Conservation (phyloP, 2,329 filamentous ascomycete species). For the Fusarium anguioides region DNA sequence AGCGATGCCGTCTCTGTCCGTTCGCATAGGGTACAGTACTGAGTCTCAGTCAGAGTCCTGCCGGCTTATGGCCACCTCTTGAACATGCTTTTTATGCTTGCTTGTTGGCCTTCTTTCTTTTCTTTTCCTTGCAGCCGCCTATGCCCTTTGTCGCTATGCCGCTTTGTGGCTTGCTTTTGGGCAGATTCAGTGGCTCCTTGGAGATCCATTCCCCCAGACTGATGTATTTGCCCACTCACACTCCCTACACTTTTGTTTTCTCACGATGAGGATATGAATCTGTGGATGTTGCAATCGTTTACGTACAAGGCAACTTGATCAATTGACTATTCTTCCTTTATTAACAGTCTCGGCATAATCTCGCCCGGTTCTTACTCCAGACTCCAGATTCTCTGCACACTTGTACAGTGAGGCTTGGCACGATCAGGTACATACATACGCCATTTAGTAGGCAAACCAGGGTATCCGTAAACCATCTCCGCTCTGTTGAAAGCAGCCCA, state of each 20-base stretch:
- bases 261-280: neutral
- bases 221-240: slow-evolving; percentile 30
- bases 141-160: slow-evolving; percentile 9
- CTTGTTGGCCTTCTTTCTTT: neutral
- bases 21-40: neutral
- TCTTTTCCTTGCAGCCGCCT: slow-evolving; percentile 13
- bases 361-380: neutral
- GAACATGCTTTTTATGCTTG: neutral
- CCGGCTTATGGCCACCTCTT: neutral
- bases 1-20: neutral
- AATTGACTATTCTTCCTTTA: neutral
- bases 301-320: slow-evolving; percentile 7
- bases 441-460: neutral
- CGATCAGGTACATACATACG: slow-evolving; percentile 12
- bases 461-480: neutral
- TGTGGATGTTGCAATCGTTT: slow-evolving; percentile 13
- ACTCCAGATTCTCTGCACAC: neutral
- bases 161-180: slow-evolving; percentile 24
- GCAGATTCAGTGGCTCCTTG: slow-evolving; percentile 30
- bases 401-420: slow-evolving; percentile 5
- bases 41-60: neutral
- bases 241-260: slow-evolving; percentile 22
- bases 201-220: slow-evolving; percentile 33
- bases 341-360: slow-evolving; percentile 13
- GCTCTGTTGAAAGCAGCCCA: neutral